Evolutionary conservation across 768 basidiomycete genomes (phyloP).

Genomic region (Tricholomella constricta): DNA sequence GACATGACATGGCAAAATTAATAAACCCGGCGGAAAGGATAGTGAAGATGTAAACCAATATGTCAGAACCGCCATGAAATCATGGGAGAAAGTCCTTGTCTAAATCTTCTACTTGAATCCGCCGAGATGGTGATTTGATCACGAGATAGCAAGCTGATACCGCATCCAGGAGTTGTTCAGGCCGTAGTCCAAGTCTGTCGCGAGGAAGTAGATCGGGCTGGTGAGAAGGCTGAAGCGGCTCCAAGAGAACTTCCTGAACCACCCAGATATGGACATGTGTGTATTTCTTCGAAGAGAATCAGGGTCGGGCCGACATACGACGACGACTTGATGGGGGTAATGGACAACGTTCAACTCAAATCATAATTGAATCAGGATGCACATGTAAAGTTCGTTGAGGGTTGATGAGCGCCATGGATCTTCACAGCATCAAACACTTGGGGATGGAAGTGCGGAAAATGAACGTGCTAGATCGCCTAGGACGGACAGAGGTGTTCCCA

Average conservation of each 20-base stretch:
- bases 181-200: background rate
- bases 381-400: background rate
- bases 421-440: background rate
- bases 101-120: slow-evolving; percentile 1
- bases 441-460: background rate
- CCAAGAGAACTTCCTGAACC: background rate
- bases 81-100: background rate
- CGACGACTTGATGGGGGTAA: background rate
- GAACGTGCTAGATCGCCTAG: background rate
- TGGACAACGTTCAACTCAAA: background rate
- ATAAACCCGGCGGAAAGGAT: slow-evolving; percentile 14
- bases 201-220: background rate
- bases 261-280: background rate
- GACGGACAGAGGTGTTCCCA: background rate
- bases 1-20: slow-evolving; percentile 18
- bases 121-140: background rate
- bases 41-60: background rate
- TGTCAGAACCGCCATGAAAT: background rate
- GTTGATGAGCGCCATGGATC: slow-evolving; percentile 3
- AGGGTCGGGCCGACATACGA: background rate
- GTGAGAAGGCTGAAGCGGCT: background rate
- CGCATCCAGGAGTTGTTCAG: background rate
- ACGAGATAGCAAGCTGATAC: background rate
- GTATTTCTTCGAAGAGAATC: background rate
- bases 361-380: slow-evolving; percentile 1